Base-by-base conservation (phyloP, 352 stramenopile species). In the Pythium diclinum region DNA sequence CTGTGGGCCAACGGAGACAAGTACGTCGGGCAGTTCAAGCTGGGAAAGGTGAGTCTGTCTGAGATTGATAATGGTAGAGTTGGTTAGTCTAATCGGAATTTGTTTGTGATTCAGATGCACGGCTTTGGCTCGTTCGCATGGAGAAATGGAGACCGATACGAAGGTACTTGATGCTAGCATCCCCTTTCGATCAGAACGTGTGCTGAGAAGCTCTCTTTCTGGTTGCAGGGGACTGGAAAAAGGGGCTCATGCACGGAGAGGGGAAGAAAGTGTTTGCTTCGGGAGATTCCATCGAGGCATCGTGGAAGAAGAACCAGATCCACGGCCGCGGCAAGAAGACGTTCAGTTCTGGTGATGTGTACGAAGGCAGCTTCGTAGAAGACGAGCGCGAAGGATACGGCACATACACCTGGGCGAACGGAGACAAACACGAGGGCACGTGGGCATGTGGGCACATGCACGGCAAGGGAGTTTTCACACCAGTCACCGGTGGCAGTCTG, bases 1-100 rank as follows among this genome's bases (percentile, higher is more conserved):
- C 71, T 95, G 46, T 96, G 88, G 88, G 71, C 85, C 2, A 96
- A 96, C 64, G 88, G 88, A 1, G 88, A 96, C 74, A 95, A 93
- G 65, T 96, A 94, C 67, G 77, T 94, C 16, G 88, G 88, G 8
- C 80, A 94, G 66, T 96, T 85, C 74, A 80, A 83, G 44, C 74
- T 87, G 17, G 85, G 85, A 51, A 90, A 90, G 76, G 85, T 91
- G 61, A 52, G 52, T 57, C 16, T 28, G 38, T 21, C 59, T 30
- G 25, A 21, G 16, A 48, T 23, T 42, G 49, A 23, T 25, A 58
- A 8, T 25, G 55, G 10, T n/a, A 23, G 44, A 25, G 44, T 51
- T 8, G 7, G 17, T 51, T 17, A 51, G 9, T 28, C 19, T 14
- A 28, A 51, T 3, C 23, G 17, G 25, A 25, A 21, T 42, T 42